Base-by-base conservation (phyloP, 768 basidiomycete species). In the Trametes gibbosa region DNA sequence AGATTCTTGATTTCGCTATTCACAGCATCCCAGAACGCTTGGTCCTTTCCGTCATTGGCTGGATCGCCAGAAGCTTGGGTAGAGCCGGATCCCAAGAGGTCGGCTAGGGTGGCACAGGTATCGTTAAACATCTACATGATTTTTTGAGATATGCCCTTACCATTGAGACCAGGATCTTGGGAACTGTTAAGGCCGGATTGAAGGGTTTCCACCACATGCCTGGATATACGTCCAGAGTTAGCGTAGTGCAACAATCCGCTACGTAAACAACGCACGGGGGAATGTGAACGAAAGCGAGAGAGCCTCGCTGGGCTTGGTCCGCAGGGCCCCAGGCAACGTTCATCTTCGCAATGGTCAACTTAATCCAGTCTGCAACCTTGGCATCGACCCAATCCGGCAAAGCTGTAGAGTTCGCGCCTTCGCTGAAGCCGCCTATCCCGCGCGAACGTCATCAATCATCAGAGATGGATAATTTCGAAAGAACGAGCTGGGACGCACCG, bases 261-360 rank as follows among this genome's bases (percentile, higher is more conserved):
- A 25, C 2, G 29, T n/a, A n/a, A n/a, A 43, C 16, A 16, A 72
- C 84, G 32, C 65, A 86, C 85, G 86, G 86, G 25, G 87, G 88
- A 53, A 90, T 89, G 66, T 90, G 88, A 34, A 89, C 86, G 65
- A 89, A 90, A 0, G 82, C 88, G 6, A 90, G 65, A 2, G 85
- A 82, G 41, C 80, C 83, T 45, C 86, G 72, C 1, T 66, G 40
- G 17, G 48, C 70, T 17, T 59, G 32, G 17, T 79, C 76, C 0
- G 78, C 69, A 3, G 81, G 77, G 16, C 85, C 85, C 87, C 88
- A 88, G 1, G 74, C 76, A 3, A 58, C 61, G 50, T 86, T 73
- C 86, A 88, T 89, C 5, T 61, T 63, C 10, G 63, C 55, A 0
- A 81, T 82, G 65, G 88, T 85, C 5, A 65, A 68, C 57, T 75